phyloP scores from a whole-genome alignment of 176 grass and related monocot genomes.

The Saccharum officinarum region DNA sequence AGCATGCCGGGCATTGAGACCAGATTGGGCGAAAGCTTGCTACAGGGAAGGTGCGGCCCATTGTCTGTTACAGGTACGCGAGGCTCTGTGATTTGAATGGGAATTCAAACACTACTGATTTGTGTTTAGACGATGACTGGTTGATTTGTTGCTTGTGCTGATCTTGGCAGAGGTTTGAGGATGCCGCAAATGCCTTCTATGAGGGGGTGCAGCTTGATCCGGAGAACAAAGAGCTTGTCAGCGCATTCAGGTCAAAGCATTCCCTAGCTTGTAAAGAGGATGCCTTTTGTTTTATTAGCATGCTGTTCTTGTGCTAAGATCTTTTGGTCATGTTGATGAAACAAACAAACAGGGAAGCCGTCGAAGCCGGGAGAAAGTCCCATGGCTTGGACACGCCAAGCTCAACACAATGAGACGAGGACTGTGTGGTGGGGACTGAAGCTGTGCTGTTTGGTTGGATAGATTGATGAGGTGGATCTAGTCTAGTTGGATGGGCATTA shows the following conservation, averaged over 20 bases:
- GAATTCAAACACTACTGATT: background rate
- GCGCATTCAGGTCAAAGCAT: conserved; percentile 70
- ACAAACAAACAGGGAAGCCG: conserved; percentile 60
- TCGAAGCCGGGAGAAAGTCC: conserved; percentile 65
- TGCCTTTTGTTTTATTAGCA: background rate
- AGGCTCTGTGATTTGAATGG: background rate
- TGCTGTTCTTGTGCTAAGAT: background rate
- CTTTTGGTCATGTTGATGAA: background rate
- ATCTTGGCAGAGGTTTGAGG: conserved; percentile 63
- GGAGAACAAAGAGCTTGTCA: conserved; percentile 84
- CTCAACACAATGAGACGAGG: conserved; percentile 5
- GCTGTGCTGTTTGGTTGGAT: background rate
- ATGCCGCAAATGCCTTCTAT: conserved; percentile 86
- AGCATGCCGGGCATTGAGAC: conserved; percentile 63
- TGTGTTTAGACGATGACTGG: background rate
- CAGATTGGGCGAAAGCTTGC: conserved; percentile 89
- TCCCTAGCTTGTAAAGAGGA: background rate
- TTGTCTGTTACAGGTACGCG: conserved; percentile 71
- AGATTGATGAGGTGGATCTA: background rate
- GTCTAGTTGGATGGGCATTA: background rate
- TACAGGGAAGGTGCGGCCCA: conserved; percentile 82
- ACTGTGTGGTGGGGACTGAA: background rate
- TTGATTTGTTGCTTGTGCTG: background rate
- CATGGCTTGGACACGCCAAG: conserved; percentile 50
- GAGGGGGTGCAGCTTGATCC: conserved; percentile 82